Percentiles rank a stretch among this genome's conserved stretches.
Evolutionary conservation across 208 protist species (phyloP).

Genomic region (Crithidia fasciculata): DNA sequence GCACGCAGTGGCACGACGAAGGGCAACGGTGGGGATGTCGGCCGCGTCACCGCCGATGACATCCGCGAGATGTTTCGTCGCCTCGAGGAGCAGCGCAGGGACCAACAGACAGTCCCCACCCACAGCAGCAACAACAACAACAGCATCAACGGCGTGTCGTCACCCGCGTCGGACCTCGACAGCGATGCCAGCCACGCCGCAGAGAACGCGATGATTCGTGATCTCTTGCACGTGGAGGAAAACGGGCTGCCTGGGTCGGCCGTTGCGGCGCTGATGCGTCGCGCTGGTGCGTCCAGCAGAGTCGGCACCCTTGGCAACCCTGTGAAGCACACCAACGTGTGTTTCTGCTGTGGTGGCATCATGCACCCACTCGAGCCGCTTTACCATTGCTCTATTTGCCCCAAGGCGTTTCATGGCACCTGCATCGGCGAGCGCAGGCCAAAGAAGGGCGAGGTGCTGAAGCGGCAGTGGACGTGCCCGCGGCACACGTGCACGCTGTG

Average conservation of each 20-base stretch:
- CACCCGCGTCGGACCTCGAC: not conserved
- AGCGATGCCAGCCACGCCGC: not conserved
- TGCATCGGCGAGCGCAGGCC: conserved; percentile 62
- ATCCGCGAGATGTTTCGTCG: conserved; percentile 62
- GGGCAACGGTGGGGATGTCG: not conserved
- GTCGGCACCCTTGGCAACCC: conserved; percentile 10
- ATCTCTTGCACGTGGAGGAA: conserved; percentile 55
- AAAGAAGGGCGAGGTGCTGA: conserved; percentile 37
- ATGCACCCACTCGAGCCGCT: conserved; percentile 86
- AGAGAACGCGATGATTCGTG: conserved; percentile 58
- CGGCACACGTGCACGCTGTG: conserved; percentile 73
- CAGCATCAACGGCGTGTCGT: not conserved
- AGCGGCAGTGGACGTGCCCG: conserved; percentile 74
- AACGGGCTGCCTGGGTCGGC: conserved; percentile 33
- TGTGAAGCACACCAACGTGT: conserved; percentile 46
- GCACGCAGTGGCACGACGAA: not conserved
- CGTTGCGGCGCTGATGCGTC: not conserved
- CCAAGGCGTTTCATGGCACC: conserved; percentile 85
- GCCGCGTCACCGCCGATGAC: conserved; percentile 43
- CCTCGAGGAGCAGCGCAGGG: conserved; percentile 22
- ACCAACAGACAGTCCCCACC: not conserved
- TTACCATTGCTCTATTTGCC: conserved; percentile 78
- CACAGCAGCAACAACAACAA: not conserved
- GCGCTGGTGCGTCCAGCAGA: not conserved
- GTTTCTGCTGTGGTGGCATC: conserved; percentile 76